Evolutionary conservation across 75 land plant genomes (phyloP), one percentile per base, ranked within the genome.

Genomic region (Cryptomeria japonica): DNA sequence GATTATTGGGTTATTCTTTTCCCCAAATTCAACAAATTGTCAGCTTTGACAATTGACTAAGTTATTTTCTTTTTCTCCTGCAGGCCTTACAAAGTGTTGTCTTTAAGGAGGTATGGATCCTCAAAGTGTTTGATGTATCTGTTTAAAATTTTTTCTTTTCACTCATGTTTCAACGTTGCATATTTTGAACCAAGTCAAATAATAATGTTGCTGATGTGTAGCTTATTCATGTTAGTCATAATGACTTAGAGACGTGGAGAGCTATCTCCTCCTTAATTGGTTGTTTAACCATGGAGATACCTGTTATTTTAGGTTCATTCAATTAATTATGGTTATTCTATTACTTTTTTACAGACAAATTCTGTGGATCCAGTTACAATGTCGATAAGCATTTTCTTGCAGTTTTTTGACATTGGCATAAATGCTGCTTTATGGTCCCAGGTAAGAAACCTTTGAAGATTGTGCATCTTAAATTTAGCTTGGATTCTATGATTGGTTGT

Each of bases 61-160:
- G 13, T 25, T 44, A 11, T 46, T 32, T 82, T 82, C 28, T 38
- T 32, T 89, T 91, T 12, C 28, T 46, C 88, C 36, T 91, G 92
- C 96, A 96, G 96, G 95, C 97, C 38, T 90, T 95, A 89, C 95
- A 96, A 82, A 96, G 97, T 89, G 96, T 96, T 79, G 90, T 96
- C 76, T 96, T 95, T 61, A 96, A 94, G 85, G 95, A 94, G 93
- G 96, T 96, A 96, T 28, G 47, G 31, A 37, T 28, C 14, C 36
- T 11, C 15, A 76, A 61, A n/a, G 44, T 3, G 34, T 79, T 37
- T 80, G 6, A 39, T 42, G 42, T 8, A 76, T 86, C n/a, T 9
- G n/a, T 68, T 86, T 19, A 9, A 68, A 61, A 28, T 22, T 8
- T 37, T 36, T n/a, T 9, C 41, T 34, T 68, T 86, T 47, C 36